Percentiles rank a stretch among this genome's conserved stretches.
These are phyloP conservation scores for Vitis hybrid DNA, from an alignment of 177 flowering plant species.

Conservation along the genomic window DNA sequence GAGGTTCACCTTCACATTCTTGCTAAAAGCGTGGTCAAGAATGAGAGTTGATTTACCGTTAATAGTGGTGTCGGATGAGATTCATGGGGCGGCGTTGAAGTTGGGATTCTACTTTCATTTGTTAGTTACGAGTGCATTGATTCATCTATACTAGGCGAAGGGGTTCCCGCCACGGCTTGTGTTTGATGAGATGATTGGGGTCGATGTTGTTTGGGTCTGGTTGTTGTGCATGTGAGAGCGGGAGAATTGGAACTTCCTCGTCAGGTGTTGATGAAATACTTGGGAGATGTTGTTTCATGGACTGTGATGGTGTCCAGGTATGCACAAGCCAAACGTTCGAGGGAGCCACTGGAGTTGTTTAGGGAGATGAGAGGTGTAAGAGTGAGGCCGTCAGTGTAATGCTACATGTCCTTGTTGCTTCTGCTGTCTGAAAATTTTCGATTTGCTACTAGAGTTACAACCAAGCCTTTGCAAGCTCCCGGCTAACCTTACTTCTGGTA, in stretches of 20 bases:
- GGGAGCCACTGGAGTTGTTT: constrained; percentile 18
- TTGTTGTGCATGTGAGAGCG: constrained; percentile 15
- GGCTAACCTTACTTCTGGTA: too few relatives aligned
- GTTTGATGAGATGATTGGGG: constrained; percentile 14
- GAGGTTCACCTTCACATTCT: constrained; percentile 22
- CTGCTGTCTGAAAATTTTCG: too few relatives aligned
- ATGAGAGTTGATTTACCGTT: constrained; percentile 7
- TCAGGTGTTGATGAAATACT: constrained; percentile 7
- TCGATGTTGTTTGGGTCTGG: constrained; percentile 19
- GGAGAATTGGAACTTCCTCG: constrained; percentile 21
- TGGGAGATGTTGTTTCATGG: constrained; percentile 18
- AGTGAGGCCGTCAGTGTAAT: constrained; percentile 14
- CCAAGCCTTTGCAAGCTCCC: too few relatives aligned
- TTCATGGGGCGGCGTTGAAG: constrained; percentile 20
- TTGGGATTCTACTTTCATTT: constrained; percentile 21
- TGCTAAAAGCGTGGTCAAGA: constrained; percentile 19
- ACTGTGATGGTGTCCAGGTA: constrained; percentile 10
- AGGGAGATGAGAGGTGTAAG: constrained; percentile 17
- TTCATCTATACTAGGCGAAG: constrained; percentile 24
- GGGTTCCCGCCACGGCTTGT: constrained; percentile 15
- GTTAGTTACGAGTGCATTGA: constrained; percentile 23
- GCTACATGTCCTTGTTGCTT: too few relatives aligned
- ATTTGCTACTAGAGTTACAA: too few relatives aligned
- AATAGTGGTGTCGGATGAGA: constrained; percentile 15
- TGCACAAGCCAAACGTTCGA: constrained; percentile 14